A percentile compares a stretch with the other conserved stretches of the same genome.
Evolutionary conservation across 2,329 filamentous ascomycete genomes (phyloP).

Genomic region (Verticillium nonalfalfae): DNA sequence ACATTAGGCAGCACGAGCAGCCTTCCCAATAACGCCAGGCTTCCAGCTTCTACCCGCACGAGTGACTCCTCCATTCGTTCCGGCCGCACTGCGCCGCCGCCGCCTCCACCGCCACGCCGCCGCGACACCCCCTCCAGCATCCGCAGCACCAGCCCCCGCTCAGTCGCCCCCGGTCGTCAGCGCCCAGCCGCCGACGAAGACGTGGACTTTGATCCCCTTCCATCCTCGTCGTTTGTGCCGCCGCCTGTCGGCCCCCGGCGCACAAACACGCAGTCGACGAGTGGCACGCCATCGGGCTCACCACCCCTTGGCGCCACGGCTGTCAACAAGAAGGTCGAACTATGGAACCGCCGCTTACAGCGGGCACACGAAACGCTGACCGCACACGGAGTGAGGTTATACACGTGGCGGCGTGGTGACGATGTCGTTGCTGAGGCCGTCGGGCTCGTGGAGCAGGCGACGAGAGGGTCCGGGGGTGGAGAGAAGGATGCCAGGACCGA

Average conservation of each 20-base stretch:
- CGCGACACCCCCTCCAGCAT: slow-evolving; percentile 31
- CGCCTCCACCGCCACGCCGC: slow-evolving; percentile 41
- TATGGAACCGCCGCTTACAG: slow-evolving; percentile 65
- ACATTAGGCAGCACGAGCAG: slow-evolving; percentile 14
- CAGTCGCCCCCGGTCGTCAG: background rate
- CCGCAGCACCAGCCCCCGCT: slow-evolving; percentile 19
- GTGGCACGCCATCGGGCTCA: slow-evolving; percentile 22
- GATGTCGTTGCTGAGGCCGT: slow-evolving; percentile 65
- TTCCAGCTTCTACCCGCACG: background rate
- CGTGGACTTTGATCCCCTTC: slow-evolving; percentile 32
- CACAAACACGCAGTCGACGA: slow-evolving; percentile 18
- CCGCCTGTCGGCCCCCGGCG: slow-evolving; percentile 9
- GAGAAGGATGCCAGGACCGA: slow-evolving; percentile 12
- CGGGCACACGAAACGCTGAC: slow-evolving; percentile 58
- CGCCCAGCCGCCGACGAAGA: slow-evolving; percentile 27
- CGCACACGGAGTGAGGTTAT: slow-evolving; percentile 58
- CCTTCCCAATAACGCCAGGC: slow-evolving; percentile 2
- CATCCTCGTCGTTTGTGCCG: slow-evolving; percentile 1
- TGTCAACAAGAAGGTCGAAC: slow-evolving; percentile 61
- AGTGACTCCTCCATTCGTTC: background rate
- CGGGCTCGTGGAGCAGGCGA: slow-evolving; percentile 52
- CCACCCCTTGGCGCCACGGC: slow-evolving; percentile 24
- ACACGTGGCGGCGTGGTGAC: slow-evolving; percentile 66
- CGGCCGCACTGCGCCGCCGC: slow-evolving; percentile 19
- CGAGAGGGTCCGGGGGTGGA: slow-evolving; percentile 32